phyloP scores from a whole-genome alignment of 2,329 filamentous ascomycete genomes.

The Coniochaeta sp. region DNA sequence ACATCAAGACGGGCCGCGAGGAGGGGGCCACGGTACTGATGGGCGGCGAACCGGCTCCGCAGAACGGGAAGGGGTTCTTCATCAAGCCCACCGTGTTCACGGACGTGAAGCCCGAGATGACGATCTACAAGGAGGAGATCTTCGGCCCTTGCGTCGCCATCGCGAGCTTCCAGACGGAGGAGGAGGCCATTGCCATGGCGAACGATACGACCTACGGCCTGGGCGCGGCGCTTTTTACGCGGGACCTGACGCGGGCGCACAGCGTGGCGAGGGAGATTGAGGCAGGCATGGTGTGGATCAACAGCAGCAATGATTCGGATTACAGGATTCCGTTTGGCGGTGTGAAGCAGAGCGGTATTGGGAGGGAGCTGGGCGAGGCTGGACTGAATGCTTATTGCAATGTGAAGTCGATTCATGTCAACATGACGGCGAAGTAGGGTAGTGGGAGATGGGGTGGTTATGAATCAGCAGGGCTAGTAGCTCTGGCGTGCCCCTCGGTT shows the following conservation, averaged over 20 bases:
- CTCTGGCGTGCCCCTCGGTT: too few species aligned
- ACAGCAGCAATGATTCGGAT: slow-evolving; percentile 33
- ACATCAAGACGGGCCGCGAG: slow-evolving; percentile 58
- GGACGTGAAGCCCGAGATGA: slow-evolving; percentile 26
- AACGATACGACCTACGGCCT: slow-evolving; percentile 49
- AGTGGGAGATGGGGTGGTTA: too few species aligned
- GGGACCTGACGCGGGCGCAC: slow-evolving; percentile 40
- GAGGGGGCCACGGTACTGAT: slow-evolving; percentile 56
- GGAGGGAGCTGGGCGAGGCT: slow-evolving; percentile 28
- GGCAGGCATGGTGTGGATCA: slow-evolving; percentile 46
- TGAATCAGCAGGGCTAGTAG: too few species aligned
- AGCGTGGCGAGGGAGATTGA: slow-evolving; percentile 45
- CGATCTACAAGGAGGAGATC: slow-evolving; percentile 27
- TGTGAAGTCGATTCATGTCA: slow-evolving; percentile 28
- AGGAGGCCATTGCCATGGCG: slow-evolving; percentile 26
- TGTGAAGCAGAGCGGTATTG: slow-evolving; percentile 30
- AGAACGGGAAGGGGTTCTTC: slow-evolving; percentile 38
- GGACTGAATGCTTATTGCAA: slow-evolving; percentile 27
- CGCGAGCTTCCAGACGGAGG: slow-evolving; percentile 25
- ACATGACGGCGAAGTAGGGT: slow-evolving; percentile 18
- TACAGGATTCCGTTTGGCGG: slow-evolving; percentile 46
- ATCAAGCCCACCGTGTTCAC: slow-evolving; percentile 27
- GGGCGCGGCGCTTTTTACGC: slow-evolving; percentile 50
- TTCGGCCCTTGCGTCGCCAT: slow-evolving; percentile 28
- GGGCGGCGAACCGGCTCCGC: slow-evolving; percentile 51